Evolutionary conservation across 768 basidiomycete species (phyloP).

Genomic region (Trametes punicea): DNA sequence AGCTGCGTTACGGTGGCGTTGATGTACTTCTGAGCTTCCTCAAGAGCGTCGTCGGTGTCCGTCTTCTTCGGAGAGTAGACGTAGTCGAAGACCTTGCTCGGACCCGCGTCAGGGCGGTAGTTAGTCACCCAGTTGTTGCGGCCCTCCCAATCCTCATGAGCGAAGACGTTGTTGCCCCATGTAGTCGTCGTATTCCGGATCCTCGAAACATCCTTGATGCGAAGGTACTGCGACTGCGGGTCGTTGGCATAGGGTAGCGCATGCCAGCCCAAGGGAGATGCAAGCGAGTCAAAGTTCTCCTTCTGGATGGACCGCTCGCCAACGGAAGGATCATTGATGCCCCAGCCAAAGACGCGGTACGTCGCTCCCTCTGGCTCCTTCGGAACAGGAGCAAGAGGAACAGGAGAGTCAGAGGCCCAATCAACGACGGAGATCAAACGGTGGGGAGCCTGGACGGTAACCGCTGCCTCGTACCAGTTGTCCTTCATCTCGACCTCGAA

Average conservation of each 20-base stretch:
- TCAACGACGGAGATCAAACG: constrained; percentile 87
- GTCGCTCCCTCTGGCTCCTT: constrained; percentile 33
- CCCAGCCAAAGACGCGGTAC: constrained; percentile 78
- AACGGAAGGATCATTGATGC: constrained; percentile 78
- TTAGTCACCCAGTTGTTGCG: constrained; percentile 63
- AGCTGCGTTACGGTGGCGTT: constrained; percentile 84
- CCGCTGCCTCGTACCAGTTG: constrained; percentile 94
- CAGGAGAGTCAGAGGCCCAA: constrained; percentile 82
- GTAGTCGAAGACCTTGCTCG: constrained; percentile 60
- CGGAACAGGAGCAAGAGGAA: constrained; percentile 33
- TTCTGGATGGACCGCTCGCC: constrained; percentile 58
- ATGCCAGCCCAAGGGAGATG: constrained; percentile 94
- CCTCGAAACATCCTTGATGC: constrained; percentile 20
- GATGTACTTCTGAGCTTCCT: constrained; percentile 78
- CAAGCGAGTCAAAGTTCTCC: constrained; percentile 71
- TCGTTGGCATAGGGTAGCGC: constrained; percentile 69
- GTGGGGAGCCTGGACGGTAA: constrained; percentile 71
- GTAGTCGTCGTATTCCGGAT: constrained; percentile 70
- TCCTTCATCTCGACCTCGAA: constrained; percentile 92
- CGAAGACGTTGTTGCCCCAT: constrained; percentile 87
- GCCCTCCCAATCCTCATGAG: constrained; percentile 92
- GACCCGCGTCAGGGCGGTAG: constrained; percentile 72
- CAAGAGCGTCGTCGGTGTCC: constrained; percentile 52
- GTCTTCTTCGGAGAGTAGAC: constrained; percentile 67
- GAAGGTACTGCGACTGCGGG: constrained; percentile 40